phyloP scores from a whole-genome alignment of 495 filamentous ascomycete species.

The Penicillium coprophilum region DNA sequence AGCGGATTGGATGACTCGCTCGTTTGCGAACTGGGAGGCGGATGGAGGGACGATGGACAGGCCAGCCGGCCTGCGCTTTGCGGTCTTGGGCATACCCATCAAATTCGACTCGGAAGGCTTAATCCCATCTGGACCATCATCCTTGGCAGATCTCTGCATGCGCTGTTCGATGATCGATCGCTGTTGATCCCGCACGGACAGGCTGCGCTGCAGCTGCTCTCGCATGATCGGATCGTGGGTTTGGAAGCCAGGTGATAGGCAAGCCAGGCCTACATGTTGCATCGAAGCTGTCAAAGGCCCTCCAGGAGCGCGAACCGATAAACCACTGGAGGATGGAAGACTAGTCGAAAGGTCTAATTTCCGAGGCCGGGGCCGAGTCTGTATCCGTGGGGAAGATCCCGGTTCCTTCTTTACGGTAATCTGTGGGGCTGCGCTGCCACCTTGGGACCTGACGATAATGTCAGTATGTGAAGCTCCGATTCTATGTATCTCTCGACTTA shows the following conservation, averaged over 20 bases:
- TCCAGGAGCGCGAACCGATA: slow-evolving; percentile 63
- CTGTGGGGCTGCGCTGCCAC: slow-evolving; percentile 57
- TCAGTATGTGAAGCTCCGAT: slow-evolving; percentile 1
- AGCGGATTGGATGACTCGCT: slow-evolving; percentile 95
- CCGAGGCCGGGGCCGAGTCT: slow-evolving; percentile 77
- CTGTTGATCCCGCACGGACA: slow-evolving; percentile 92
- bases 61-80: slow-evolving; percentile 79
- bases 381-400: slow-evolving; percentile 75
- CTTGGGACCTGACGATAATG: slow-evolving; percentile 31
- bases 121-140: slow-evolving; percentile 62
- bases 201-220: slow-evolving; percentile 89
- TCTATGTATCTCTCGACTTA: slow-evolving; percentile 38
- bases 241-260: slow-evolving; percentile 90
- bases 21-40: slow-evolving; percentile 92
- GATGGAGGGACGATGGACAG: slow-evolving; percentile 94
- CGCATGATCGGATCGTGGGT: slow-evolving; percentile 96
- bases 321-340: slow-evolving; percentile 57
- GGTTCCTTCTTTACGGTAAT: slow-evolving; percentile 97
- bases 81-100: slow-evolving; percentile 61
- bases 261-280: slow-evolving; percentile 91
- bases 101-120: slow-evolving; percentile 50
- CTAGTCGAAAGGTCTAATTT: slow-evolving; percentile 84
- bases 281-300: slow-evolving; percentile 80
- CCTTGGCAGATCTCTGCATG: slow-evolving; percentile 81
- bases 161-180: slow-evolving; percentile 91